Conservation (phyloP, 192 early-diverging fungal genomes). For the Umbelopsis sp. region DNA sequence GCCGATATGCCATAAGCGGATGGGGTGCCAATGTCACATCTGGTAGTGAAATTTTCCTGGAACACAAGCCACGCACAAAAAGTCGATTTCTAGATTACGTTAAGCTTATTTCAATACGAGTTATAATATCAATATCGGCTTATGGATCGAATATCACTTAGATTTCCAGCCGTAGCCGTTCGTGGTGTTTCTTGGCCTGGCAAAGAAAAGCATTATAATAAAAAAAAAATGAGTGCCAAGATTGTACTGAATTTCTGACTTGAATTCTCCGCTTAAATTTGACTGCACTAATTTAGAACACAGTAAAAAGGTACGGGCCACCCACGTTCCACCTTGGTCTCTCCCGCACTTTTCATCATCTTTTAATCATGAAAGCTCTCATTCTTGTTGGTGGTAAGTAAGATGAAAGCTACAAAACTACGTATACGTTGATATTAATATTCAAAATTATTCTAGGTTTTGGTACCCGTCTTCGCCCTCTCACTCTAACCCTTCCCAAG, state of each 20-base stretch:
- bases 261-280: slow-evolving; percentile 1
- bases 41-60: not conserved
- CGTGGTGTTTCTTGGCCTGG: not conserved
- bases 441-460: slow-evolving; percentile 64
- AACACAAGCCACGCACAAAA: not conserved
- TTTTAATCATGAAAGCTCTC: slow-evolving; percentile 73
- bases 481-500: slow-evolving; percentile 96
- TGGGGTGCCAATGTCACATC: not conserved
- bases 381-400: slow-evolving; percentile 79
- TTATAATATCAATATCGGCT: too few species aligned
- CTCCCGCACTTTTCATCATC: slow-evolving; percentile 16
- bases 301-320: slow-evolving; percentile 2
- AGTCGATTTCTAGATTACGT: too few species aligned
- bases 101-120: too few species aligned
- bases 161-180: too few species aligned
- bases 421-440: not conserved
- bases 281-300: slow-evolving; percentile 1
- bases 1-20: not conserved
- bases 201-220: too few species aligned
- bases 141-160: too few species aligned
- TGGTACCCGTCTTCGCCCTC: slow-evolving; percentile 96
- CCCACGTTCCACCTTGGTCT: slow-evolving; percentile 11
- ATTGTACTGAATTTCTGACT: not conserved
- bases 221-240: not conserved
- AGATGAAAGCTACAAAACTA: not conserved